Evolutionary conservation across 495 filamentous ascomycete species (phyloP).

Genomic region (Aspergillus cristatus): DNA sequence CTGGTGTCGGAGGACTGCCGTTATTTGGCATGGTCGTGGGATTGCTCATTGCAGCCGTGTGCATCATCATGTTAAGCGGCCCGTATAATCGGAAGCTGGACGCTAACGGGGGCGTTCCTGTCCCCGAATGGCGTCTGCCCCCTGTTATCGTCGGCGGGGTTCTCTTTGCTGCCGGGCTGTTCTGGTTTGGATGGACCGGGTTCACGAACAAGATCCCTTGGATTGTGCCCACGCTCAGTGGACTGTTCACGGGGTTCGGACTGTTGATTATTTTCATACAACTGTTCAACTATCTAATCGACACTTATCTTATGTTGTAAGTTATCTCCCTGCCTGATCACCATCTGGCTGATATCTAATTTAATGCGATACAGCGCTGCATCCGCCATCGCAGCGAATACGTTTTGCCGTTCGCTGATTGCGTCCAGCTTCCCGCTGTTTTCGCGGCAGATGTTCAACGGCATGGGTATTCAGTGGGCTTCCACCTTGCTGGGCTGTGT

Average conservation of each 20-base stretch:
- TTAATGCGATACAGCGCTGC: constrained; percentile 44
- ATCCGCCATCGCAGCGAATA: constrained; percentile 83
- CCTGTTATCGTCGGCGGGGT: constrained; percentile 68
- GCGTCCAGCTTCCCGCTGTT: constrained; percentile 78
- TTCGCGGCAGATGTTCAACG: constrained; percentile 67
- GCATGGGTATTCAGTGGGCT: constrained; percentile 69
- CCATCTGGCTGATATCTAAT: not conserved
- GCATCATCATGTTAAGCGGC: constrained; percentile 17
- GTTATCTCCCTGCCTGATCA: constrained; percentile 5
- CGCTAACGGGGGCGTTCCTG: constrained; percentile 61
- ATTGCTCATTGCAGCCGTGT: constrained; percentile 26
- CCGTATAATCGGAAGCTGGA: constrained; percentile 50
- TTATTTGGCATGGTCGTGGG: constrained; percentile 37
- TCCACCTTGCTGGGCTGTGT: constrained; percentile 68
- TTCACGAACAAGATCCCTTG: constrained; percentile 63
- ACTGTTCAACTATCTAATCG: constrained; percentile 77
- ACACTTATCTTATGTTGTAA: constrained; percentile 83
- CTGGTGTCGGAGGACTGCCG: constrained; percentile 30
- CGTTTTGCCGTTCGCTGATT: constrained; percentile 68
- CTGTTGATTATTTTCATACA: constrained; percentile 79
- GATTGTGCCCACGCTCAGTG: constrained; percentile 76
- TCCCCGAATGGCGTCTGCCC: constrained; percentile 83
- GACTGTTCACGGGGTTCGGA: constrained; percentile 51
- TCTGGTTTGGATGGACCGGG: constrained; percentile 81
- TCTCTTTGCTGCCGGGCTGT: constrained; percentile 65